These are phyloP conservation scores for Plasmopara viticola DNA, from an alignment of 352 stramenopile species.

Conservation along the genomic window DNA sequence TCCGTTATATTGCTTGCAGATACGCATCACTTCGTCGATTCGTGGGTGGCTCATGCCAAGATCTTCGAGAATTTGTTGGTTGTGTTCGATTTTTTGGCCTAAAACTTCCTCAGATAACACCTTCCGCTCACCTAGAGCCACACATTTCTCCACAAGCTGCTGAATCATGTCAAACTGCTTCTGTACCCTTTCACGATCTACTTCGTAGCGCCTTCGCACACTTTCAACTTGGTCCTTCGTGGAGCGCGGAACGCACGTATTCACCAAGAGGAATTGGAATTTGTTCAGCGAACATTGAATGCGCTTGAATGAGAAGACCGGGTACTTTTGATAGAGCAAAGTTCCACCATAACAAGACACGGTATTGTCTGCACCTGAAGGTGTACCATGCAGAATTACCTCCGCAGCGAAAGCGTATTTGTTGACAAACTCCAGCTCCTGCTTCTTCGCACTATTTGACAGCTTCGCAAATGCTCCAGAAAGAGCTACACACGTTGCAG, in stretches of 20 bases:
- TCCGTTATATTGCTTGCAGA: slow-evolving; percentile 46
- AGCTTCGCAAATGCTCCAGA: slow-evolving; percentile 52
- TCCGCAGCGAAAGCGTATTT: slow-evolving; percentile 82
- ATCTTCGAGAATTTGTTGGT: slow-evolving; percentile 71
- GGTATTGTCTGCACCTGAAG: slow-evolving; percentile 91
- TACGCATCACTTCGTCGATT: slow-evolving; percentile 72
- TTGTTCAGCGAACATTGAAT: slow-evolving; percentile 48
- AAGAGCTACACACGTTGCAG: slow-evolving; percentile 83
- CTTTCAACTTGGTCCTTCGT: slow-evolving; percentile 80
- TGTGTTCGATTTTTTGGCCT: slow-evolving; percentile 44
- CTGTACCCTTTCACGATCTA: slow-evolving; percentile 35
- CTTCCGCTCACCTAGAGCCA: slow-evolving; percentile 29
- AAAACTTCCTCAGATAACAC: slow-evolving; percentile 41
- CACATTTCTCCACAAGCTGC: slow-evolving; percentile 58
- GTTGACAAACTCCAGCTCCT: slow-evolving; percentile 65
- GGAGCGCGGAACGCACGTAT: slow-evolving; percentile 86
- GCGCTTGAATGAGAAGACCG: slow-evolving; percentile 34
- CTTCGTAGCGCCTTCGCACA: slow-evolving; percentile 64
- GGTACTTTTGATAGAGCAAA: slow-evolving; percentile 69
- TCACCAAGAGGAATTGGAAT: slow-evolving; percentile 86
- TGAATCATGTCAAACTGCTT: slow-evolving; percentile 76
- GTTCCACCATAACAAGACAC: slow-evolving; percentile 83
- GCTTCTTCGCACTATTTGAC: slow-evolving; percentile 14
- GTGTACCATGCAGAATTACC: slow-evolving; percentile 85
- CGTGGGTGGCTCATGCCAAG: slow-evolving; percentile 80